phyloP scores from a whole-genome alignment of 2,329 filamentous ascomycete species.

The Ilyonectria robusta region DNA sequence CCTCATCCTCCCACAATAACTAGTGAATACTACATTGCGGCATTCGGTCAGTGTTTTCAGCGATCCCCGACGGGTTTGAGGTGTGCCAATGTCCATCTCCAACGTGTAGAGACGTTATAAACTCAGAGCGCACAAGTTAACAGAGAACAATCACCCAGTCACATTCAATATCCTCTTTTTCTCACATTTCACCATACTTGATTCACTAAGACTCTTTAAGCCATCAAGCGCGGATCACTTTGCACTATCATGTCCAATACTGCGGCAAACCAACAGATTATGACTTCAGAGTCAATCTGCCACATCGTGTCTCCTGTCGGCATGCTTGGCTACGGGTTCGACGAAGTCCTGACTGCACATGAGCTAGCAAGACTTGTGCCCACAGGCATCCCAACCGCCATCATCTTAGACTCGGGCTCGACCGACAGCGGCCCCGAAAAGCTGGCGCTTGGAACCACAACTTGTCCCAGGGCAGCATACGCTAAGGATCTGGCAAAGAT shows the following conservation, averaged over 20 bases:
- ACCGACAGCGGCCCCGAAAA: conserved; percentile 58
- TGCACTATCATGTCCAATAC: background rate
- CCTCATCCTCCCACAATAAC: background rate
- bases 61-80: background rate
- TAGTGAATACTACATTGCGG: background rate
- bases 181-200: background rate
- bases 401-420: conserved; percentile 55
- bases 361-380: conserved; percentile 47
- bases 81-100: background rate
- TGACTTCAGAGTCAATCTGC: conserved; percentile 45
- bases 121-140: background rate
- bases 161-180: background rate
- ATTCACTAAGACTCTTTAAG: background rate
- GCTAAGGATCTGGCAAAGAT: conserved; percentile 58
- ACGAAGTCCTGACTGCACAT: conserved; percentile 47
- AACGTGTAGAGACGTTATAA: background rate
- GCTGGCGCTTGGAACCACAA: conserved; percentile 58
- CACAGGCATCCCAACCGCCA: conserved; percentile 50
- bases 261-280: too few relatives aligned
- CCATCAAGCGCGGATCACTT: background rate
- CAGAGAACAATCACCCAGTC: too few relatives aligned
- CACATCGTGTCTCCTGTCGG: conserved; percentile 63
- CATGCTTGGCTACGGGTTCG: conserved; percentile 65
- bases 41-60: background rate
- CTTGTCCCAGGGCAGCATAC: conserved; percentile 57